Percentiles rank a stretch among this genome's conserved stretches.
Evolutionary conservation across 805 yeast genomes (phyloP).

Genomic region (Lachancea kluyveri): DNA sequence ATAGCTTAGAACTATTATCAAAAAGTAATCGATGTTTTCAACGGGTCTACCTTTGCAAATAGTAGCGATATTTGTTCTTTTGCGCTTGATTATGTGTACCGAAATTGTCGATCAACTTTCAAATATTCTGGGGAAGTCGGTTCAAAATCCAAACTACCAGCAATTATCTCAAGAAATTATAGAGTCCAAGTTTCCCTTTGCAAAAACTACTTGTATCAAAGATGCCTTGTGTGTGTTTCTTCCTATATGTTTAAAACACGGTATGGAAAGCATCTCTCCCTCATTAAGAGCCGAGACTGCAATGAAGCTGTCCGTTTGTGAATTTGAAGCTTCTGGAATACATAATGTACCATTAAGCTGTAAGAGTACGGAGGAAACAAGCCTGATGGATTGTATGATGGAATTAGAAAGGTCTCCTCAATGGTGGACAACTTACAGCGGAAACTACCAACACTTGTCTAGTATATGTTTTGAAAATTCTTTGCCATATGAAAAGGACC

Average conservation of each 20-base stretch:
- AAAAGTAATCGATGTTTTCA: slow-evolving; percentile 3
- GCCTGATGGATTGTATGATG: slow-evolving; percentile 34
- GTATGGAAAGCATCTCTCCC: slow-evolving; percentile 35
- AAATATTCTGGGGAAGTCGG: background rate
- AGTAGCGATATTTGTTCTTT: too few relatives aligned
- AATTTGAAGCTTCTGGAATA: slow-evolving; percentile 43
- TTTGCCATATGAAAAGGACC: slow-evolving; percentile 46
- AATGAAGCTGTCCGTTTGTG: slow-evolving; percentile 46
- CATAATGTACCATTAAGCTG: slow-evolving; percentile 21
- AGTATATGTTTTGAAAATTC: slow-evolving; percentile 48
- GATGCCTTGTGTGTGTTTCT: slow-evolving; percentile 37
- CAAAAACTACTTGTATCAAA: slow-evolving; percentile 31
- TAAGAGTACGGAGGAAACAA: slow-evolving; percentile 16
- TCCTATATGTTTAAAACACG: slow-evolving; percentile 35
- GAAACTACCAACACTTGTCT: slow-evolving; percentile 50
- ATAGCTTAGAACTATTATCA: too few relatives aligned
- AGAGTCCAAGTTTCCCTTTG: slow-evolving; percentile 19
- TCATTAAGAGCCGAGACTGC: slow-evolving; percentile 36
- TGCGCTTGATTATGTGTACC: background rate
- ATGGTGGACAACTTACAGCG: slow-evolving; percentile 72
- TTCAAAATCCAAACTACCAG: background rate
- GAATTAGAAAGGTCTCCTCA: slow-evolving; percentile 42
- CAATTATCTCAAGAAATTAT: slow-evolving; percentile 9
- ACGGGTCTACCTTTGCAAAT: slow-evolving; percentile 1
- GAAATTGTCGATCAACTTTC: slow-evolving; percentile 2